Percentiles rank a stretch among this genome's conserved stretches.
Evolutionary conservation across 352 stramenopile genomes (phyloP).

Genomic region (Phytophthora macrochlamydospora): DNA sequence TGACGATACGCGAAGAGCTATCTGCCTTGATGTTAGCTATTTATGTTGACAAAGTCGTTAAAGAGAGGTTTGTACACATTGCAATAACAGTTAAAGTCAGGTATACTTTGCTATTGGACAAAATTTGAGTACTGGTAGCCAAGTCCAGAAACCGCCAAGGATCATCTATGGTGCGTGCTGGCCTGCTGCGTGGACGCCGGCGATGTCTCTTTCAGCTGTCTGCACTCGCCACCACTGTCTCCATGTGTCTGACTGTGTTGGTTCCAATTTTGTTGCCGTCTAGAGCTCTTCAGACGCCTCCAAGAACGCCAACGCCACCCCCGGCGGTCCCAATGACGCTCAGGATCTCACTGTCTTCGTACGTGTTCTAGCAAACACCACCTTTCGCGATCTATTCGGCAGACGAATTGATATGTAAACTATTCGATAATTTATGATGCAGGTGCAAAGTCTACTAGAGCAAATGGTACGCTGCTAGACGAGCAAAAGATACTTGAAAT

Average conservation of each 20-base stretch:
- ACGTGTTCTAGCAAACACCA: slow-evolving; percentile 17
- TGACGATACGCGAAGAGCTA: no score
- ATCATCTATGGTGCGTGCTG: no score
- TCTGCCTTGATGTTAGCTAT: no score
- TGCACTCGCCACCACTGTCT: not conserved
- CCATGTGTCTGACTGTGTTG: slow-evolving; percentile 6
- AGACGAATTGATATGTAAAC: not conserved
- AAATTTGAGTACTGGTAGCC: no score
- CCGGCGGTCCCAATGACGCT: slow-evolving; percentile 39
- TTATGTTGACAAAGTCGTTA: no score
- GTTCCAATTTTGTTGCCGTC: not conserved
- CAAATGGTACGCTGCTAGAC: slow-evolving; percentile 58
- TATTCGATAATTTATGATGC: slow-evolving; percentile 3
- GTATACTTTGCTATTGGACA: no score
- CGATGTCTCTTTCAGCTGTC: not conserved
- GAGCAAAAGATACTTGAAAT: no score
- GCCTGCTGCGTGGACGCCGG: no score
- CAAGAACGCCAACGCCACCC: slow-evolving; percentile 42
- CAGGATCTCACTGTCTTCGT: slow-evolving; percentile 78
- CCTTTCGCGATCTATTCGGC: not conserved
- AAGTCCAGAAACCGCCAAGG: no score
- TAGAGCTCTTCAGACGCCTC: slow-evolving; percentile 47
- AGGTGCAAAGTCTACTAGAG: slow-evolving; percentile 74
- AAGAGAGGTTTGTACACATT: no score
- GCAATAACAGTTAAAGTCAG: no score